Percentiles rank a stretch among this genome's conserved stretches.
These are phyloP conservation scores for Cyberlindnera mississippiensis DNA, from an alignment of 805 yeast species.

Conservation along the genomic window DNA sequence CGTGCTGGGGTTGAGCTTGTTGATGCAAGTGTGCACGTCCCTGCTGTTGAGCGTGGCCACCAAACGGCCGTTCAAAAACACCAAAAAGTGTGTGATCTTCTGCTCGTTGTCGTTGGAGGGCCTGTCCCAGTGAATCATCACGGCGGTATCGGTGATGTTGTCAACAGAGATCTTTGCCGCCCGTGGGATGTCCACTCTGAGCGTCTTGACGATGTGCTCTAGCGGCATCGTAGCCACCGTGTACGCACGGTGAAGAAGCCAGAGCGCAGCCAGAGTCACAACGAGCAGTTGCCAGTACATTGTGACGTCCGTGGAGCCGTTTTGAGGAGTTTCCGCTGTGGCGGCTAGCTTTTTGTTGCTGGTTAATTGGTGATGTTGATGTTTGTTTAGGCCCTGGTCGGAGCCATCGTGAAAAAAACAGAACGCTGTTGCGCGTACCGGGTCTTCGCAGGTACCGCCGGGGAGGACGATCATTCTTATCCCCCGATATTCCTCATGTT, in stretches of 20 bases:
- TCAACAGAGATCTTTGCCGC: constrained; percentile 54
- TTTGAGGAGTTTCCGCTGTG: not conserved
- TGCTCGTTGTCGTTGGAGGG: constrained; percentile 23
- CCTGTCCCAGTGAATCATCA: constrained; percentile 54
- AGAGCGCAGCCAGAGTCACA: constrained; percentile 18
- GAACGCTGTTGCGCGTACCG: not conserved
- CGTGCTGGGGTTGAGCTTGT: constrained; percentile 31
- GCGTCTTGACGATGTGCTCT: constrained; percentile 40
- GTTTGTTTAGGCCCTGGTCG: not conserved
- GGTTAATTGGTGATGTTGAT: not conserved
- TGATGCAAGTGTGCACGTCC: constrained; percentile 34
- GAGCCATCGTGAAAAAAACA: not conserved
- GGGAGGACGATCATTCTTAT: too few species aligned
- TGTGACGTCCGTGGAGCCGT: not conserved
- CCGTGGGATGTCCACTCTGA: constrained; percentile 52
- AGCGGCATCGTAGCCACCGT: constrained; percentile 36
- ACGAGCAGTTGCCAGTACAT: constrained; percentile 23
- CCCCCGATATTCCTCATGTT: too few species aligned
- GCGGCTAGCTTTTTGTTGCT: too few species aligned
- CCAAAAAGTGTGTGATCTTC: constrained; percentile 33
- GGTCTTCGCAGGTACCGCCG: not conserved
- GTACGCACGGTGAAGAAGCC: constrained; percentile 24
- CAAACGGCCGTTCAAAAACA: constrained; percentile 39
- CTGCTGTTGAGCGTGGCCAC: constrained; percentile 32
- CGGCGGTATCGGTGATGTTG: constrained; percentile 41